Base-by-base conservation (phyloP, 257 asterid genomes). In the Solanum peruvianum region DNA sequence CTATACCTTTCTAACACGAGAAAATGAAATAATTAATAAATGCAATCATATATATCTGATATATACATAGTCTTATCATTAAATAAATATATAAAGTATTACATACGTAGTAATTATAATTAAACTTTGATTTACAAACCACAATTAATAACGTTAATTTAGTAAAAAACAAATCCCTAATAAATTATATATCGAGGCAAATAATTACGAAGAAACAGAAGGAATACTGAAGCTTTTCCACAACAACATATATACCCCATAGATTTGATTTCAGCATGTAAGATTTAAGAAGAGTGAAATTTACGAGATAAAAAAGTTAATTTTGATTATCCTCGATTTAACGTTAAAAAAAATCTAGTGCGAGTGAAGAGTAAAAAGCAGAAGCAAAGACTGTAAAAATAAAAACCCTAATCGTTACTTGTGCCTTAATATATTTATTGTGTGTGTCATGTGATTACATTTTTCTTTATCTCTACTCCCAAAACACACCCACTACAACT, bases 401-500 rank as follows among this genome's bases (percentile, higher is more conserved):
- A 15, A 52, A 90, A 88, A 88, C 91, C 88, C 92, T 87, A 90
- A 82, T 91, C 78, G 90, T 88, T 83, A 82, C 37, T 87, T 85
- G 91, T 87, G 93, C 91, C 75, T 29, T 69, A 45, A 14, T 87
- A 45, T 88, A 39, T 39, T 86, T 56, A 56, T 56, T 56, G 64
- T 56, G 11, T 52, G n/a, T 52, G 86, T 88, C 95, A 93, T 90
- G 95, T 90, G 94, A 87, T 87, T 69, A 20, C 83, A 60, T 87
- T 39, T 88, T 87, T 81, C 87, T 88, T 89, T 42, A 88, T 91
- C 91, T 91, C 97, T 87, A 85, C 89, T 95, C 96, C 98, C 97
- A 88, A 95, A 92, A 94, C 92, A 73, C 89, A 86, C 90, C 98
- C 97, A 95, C 98, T 87, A 88, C 23, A n/a, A 85, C 75, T 87